Evolutionary conservation across 2,329 filamentous ascomycete genomes (phyloP), one percentile per base, ranked within the genome.

Genomic region (Exserohilum turcica): DNA sequence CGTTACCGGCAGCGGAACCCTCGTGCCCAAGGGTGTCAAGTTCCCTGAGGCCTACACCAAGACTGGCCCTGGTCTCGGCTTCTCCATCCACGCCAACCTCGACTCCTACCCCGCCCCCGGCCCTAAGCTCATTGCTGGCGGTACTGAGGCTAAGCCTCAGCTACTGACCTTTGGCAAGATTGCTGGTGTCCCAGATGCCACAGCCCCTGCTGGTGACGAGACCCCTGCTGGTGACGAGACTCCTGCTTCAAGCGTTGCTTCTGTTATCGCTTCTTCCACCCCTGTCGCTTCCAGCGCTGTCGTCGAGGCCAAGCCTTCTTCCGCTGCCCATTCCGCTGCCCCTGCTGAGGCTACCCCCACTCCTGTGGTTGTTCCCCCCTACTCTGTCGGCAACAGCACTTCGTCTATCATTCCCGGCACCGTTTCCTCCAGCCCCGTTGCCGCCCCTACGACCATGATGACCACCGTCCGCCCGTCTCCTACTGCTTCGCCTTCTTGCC

Each of bases 1-100:
- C 29, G 73, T 79, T 36, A 74, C 70, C 29, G 70, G 67, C 13
- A 70, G 70, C 43, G 59, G 72, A 29, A 65, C 58, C 27, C 61
- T 64, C 29, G 70, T 73, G 28, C 74, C 74, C 18, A 66, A 71
- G 28, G 73, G 72, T 66, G 81, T 81, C 52, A 77, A 78, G 63
- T 78, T 83, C 67, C 76, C 79, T 33, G 74, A 73, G 43, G 70
- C 71, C 13, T 79, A 79, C 70, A 66, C 61, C 13, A 67, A 73
- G 59, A 65, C 63, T 35, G 76, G 78, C 53, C 65, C 72, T 5
- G 77, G 77, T 50, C 71, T 79, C 53, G 64, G 74, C 12, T 78
- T 78, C 70, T 72, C 78, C 64, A 69, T 79, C 61, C 77, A 80
- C 67, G 55, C 55, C 38, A 39, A 52, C 44, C 53, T 69, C 46